Conservation (phyloP, 176 grass and related monocot species). For the Panicum miliaceum region DNA sequence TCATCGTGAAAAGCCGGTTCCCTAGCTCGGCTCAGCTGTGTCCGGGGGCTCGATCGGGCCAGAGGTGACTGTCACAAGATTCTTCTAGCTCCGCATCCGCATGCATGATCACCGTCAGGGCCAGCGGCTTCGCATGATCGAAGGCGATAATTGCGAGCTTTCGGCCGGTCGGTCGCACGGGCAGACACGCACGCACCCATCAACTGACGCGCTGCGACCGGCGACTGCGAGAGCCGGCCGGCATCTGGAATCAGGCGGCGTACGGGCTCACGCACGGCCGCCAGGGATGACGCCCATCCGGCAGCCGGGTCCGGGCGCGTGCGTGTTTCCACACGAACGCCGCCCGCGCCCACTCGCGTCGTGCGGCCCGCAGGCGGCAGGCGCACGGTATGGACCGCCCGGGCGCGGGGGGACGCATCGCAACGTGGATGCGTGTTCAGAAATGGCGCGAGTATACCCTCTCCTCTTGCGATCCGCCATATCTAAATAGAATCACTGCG, state of each 20-base stretch:
- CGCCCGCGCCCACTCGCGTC: no score
- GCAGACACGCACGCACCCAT: not conserved
- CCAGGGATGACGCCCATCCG: not conserved
- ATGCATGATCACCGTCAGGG: not conserved
- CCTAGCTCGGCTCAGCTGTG: no score
- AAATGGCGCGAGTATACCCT: no score
- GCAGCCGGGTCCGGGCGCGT: no score
- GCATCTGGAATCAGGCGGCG: not conserved
- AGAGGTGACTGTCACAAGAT: not conserved
- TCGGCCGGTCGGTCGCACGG: not conserved
- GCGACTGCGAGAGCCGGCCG: not conserved
- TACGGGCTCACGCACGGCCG: not conserved
- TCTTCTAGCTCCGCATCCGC: not conserved
- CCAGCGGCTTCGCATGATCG: not conserved
- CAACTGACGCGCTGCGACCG: not conserved
- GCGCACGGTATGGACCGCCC: no score
- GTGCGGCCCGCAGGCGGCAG: no score
- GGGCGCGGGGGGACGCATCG: no score
- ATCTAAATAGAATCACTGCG: no score
- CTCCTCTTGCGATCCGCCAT: no score
- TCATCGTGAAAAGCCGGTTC: no score
- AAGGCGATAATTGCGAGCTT: not conserved
- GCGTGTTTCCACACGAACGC: no score
- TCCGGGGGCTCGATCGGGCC: not conserved
- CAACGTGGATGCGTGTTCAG: no score